Evolutionary conservation across 2,329 filamentous ascomycete species (phyloP), one percentile per base, ranked within the genome.

Genomic region (Trichophyton verrucosum): DNA sequence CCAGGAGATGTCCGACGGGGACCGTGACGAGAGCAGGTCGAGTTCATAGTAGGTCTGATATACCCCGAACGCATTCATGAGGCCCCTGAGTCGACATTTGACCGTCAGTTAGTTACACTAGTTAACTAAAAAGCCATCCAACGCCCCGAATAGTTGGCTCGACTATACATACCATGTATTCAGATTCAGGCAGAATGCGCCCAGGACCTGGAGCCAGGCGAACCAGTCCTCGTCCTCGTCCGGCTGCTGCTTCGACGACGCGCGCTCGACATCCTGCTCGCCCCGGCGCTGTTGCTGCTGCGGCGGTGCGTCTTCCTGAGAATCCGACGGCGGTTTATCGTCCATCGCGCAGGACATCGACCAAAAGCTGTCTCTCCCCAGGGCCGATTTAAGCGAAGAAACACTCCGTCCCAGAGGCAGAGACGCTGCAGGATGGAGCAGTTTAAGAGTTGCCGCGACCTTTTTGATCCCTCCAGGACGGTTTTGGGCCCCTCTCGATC

Each of bases 11-110:
- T 72, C 62, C 22, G 49, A 38, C 76, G 80, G 24, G 75, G 73
- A 1, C 74, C 70, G 61, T 72, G 67, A 57, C n/a, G 68, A 67
- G 24, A 80, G 72, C 3, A 77, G 63, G 22, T 69, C 67, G 30
- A 70, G 70, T 60, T 77, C 74, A 70, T 82, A 82, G 65, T 79
- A 82, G 8, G 77, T 76, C 65, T 82, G 78, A 64, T 77, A 82
- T 47, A 77, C 74, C 56, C 80, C 80, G 68, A 79, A 82, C 5
- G 74, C 77, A 61, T 80, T 79, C 61, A 81, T 74, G 7, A 80
- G 68, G 3, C 79, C 79, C 78, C 77, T 76, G 59, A 24, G 24
- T 22, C n/a, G 6, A 17, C 40, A 42, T n/a, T 42, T 42, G 15
- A n/a, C 38, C 38, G 27, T 30, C 3, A 24, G 30, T 38, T 38